Evolutionary conservation across 495 filamentous ascomycete genomes (phyloP).

Genomic region (Podospora bellae-mahoneyi): DNA sequence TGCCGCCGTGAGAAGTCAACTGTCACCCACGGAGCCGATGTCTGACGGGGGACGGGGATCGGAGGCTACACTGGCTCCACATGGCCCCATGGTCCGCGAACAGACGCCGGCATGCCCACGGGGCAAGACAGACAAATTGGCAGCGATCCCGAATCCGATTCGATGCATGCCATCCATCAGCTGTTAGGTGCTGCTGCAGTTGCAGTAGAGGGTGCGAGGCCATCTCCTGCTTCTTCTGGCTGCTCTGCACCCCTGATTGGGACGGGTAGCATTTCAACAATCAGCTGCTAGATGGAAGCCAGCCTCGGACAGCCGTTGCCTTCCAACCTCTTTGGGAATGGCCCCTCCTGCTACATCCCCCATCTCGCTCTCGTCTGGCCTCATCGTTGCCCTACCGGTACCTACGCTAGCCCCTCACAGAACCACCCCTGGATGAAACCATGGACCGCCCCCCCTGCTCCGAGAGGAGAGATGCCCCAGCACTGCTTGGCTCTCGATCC

Average conservation of each 20-base stretch:
- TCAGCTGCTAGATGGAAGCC: not conserved
- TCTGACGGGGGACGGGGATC: not conserved
- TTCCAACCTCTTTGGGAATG: slow-evolving; percentile 21
- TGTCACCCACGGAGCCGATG: not conserved
- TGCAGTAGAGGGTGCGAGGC: not conserved
- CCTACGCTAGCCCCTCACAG: slow-evolving; percentile 14
- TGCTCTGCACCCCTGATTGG: slow-evolving; percentile 6
- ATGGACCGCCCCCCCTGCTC: slow-evolving; percentile 23
- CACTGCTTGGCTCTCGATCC: slow-evolving; percentile 28
- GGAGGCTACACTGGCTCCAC: not conserved
- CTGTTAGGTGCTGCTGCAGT: slow-evolving; percentile 1
- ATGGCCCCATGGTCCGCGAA: slow-evolving; percentile 1
- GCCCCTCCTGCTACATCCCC: not conserved
- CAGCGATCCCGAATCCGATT: slow-evolving; percentile 3
- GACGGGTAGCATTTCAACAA: not conserved
- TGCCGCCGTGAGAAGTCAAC: not conserved
- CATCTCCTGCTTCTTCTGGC: slow-evolving; percentile 13
- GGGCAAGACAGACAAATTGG: not conserved
- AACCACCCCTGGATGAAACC: slow-evolving; percentile 31
- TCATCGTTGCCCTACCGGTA: slow-evolving; percentile 10
- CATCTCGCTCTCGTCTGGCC: slow-evolving; percentile 16
- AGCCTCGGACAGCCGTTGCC: slow-evolving; percentile 13
- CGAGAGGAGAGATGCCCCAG: slow-evolving; percentile 10
- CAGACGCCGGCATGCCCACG: slow-evolving; percentile 2
- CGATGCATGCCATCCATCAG: slow-evolving; percentile 13